Percentiles rank a stretch among this genome's conserved stretches.
These are phyloP conservation scores for Rhodotorula sp. DNA, from an alignment of 1,284 basidiomycete species.

Conservation along the genomic window DNA sequence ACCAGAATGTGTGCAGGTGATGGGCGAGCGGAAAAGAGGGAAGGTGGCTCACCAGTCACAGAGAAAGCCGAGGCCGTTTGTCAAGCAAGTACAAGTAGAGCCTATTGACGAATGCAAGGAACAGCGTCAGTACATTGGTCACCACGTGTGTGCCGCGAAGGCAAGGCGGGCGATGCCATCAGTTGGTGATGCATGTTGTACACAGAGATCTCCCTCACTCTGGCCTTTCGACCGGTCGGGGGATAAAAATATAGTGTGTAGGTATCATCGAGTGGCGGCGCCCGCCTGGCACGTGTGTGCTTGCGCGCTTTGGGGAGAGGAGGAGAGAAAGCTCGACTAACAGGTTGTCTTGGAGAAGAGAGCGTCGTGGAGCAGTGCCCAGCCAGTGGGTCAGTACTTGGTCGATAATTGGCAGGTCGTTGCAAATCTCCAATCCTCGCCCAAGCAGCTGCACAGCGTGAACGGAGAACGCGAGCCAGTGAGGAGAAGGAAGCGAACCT, in stretches of 20 bases:
- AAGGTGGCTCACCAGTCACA: too few species aligned
- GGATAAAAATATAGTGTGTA: conserved; percentile 14
- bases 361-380: neutral
- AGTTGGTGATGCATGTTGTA: conserved; percentile 34
- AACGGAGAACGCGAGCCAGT: neutral
- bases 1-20: neutral
- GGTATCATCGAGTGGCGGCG: neutral
- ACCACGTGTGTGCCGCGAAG: neutral
- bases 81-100: too few species aligned
- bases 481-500: neutral
- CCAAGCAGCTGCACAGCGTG: too few species aligned
- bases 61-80: neutral
- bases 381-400: neutral
- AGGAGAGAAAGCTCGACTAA: neutral
- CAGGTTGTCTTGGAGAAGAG: neutral
- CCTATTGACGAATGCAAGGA: neutral
- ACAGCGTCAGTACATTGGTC: neutral
- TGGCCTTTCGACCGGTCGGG: conserved; percentile 29
- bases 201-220: conserved; percentile 23
- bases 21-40: neutral
- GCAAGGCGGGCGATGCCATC: conserved; percentile 6
- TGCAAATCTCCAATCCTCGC: too few species aligned
- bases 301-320: neutral
- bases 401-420: too few species aligned
- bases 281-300: too few species aligned